These are phyloP conservation scores for Tranzscheliella williamsii DNA, from an alignment of 1,284 basidiomycete species.

Conservation along the genomic window DNA sequence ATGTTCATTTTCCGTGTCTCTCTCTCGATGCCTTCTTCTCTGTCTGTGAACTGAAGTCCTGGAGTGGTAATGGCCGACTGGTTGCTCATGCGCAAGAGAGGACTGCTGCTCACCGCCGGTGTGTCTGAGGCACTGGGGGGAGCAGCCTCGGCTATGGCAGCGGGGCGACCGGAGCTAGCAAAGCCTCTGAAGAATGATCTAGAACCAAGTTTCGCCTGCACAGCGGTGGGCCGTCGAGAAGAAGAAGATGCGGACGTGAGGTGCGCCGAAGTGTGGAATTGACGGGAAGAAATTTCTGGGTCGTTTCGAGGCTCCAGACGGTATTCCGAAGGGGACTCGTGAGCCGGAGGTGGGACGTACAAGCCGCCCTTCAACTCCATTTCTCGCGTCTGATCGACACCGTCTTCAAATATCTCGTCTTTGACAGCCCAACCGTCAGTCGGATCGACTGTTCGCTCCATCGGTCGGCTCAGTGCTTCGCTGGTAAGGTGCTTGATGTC, in stretches of 20 bases:
- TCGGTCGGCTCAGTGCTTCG: conserved; percentile 40
- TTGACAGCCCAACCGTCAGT: conserved; percentile 46
- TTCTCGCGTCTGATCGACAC: conserved; percentile 45
- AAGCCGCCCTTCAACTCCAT: conserved; percentile 41
- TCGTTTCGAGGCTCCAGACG: conserved; percentile 52
- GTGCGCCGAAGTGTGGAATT: conserved; percentile 34
- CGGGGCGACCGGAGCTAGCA: conserved; percentile 26
- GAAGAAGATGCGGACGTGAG: conserved; percentile 20
- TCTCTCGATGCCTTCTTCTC: conserved; percentile 41
- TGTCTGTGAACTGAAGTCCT: conserved; percentile 40
- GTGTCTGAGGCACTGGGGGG: conserved; percentile 25
- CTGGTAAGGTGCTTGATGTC: conserved; percentile 50
- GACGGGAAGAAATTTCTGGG: conserved; percentile 21
- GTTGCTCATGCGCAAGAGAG: conserved; percentile 37
- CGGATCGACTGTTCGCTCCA: conserved; percentile 51
- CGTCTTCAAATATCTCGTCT: conserved; percentile 55
- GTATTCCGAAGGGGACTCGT: conserved; percentile 42
- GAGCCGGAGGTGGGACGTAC: conserved; percentile 39
- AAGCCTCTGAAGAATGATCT: conserved; percentile 37
- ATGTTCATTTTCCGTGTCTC: conserved; percentile 56
- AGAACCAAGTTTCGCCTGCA: conserved; percentile 27
- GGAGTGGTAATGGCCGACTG: conserved; percentile 43
- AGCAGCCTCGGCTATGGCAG: conserved; percentile 22
- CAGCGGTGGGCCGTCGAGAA: conserved; percentile 32
- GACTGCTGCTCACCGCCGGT: conserved; percentile 27